These are phyloP conservation scores for Arabidopsis hybrid DNA, from an alignment of 441 rosid genomes.

Conservation along the genomic window DNA sequence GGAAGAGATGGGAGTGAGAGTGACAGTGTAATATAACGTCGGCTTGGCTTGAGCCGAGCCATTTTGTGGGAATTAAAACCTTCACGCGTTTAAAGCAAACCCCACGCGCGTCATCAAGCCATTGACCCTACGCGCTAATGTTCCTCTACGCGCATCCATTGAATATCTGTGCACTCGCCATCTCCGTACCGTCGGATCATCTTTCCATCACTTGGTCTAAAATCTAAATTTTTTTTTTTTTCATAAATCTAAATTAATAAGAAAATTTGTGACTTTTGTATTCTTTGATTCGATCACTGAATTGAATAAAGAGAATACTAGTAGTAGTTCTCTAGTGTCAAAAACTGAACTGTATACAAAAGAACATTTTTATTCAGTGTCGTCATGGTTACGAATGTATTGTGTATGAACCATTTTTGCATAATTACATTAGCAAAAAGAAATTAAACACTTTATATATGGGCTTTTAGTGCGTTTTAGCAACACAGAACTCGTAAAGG, in stretches of 20 bases:
- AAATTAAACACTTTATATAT: background rate
- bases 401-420: background rate
- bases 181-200: conserved; percentile 32
- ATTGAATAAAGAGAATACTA: background rate
- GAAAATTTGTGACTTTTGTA: background rate
- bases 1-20: conserved; percentile 27
- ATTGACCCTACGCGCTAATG: background rate
- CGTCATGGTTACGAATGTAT: conserved; percentile 30
- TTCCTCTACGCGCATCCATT: conserved; percentile 30
- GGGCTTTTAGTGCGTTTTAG: conserved; percentile 35
- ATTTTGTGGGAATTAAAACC: background rate
- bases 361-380: background rate
- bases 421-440: conserved; percentile 4
- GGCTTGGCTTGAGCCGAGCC: conserved; percentile 38
- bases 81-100: conserved; percentile 41
- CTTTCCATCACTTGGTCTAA: background rate
- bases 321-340: background rate
- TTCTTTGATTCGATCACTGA: background rate
- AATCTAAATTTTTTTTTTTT: too few species aligned
- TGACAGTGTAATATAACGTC: conserved; percentile 18
- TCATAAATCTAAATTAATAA: too few species aligned
- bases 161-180: conserved; percentile 19
- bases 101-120: conserved; percentile 42
- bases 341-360: background rate
- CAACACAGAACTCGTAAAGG: conserved; percentile 17